Evolutionary conservation across 108 stramenopile species (phyloP).

Genomic region (Ochromonas danica): DNA sequence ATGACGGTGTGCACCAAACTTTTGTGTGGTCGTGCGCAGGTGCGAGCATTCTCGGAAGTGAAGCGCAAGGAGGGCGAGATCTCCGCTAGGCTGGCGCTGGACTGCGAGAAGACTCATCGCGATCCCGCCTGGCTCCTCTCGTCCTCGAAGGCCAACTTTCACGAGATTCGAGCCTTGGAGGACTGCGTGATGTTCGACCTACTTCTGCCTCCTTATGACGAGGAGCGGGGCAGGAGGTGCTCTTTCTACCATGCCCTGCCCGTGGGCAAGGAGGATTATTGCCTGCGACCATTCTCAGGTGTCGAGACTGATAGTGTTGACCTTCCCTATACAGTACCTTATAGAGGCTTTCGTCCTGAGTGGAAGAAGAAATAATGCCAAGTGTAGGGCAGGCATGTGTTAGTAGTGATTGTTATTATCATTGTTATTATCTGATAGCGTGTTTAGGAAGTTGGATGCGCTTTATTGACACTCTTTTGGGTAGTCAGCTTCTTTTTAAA

Average conservation of each 20-base stretch:
- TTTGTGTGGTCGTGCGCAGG: not conserved
- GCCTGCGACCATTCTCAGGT: not conserved
- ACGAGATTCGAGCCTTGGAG: not conserved
- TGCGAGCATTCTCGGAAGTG: not conserved
- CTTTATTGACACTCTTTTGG: not conserved
- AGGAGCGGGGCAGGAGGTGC: not conserved
- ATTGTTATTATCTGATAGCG: not conserved
- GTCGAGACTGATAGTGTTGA: too few species aligned
- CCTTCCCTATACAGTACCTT: not conserved
- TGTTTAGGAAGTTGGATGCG: not conserved
- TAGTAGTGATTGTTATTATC: not conserved
- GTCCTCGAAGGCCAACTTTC: not conserved
- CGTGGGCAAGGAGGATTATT: not conserved
- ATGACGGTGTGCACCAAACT: slow-evolving; percentile 1
- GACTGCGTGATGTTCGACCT: not conserved
- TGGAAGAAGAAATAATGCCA: not conserved
- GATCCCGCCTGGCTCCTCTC: not conserved
- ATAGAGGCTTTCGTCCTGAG: not conserved
- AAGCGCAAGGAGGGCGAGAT: not conserved
- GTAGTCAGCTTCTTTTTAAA: not conserved
- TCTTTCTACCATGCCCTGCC: not conserved
- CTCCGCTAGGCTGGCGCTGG: not conserved
- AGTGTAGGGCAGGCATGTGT: not conserved
- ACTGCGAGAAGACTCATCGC: not conserved
- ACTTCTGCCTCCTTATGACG: not conserved